These are phyloP conservation scores for Cyberlindnera xishuangbannaensis DNA, from an alignment of 805 yeast species.

Conservation along the genomic window DNA sequence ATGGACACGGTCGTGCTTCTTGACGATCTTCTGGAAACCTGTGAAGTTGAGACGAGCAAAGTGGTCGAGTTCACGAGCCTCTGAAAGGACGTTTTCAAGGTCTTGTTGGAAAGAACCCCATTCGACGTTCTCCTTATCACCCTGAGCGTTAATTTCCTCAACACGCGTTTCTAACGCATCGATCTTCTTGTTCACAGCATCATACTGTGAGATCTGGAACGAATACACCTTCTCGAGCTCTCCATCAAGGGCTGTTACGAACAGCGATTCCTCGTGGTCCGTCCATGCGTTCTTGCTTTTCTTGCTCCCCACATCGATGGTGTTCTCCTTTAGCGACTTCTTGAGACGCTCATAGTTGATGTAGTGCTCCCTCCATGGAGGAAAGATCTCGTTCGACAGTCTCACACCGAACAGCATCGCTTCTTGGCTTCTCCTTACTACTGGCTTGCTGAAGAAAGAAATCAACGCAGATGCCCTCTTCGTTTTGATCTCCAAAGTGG, in stretches of 20 bases:
- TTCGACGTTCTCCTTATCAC: constrained; percentile 39
- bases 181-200: constrained; percentile 59
- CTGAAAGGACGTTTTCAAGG: constrained; percentile 66
- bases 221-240: constrained; percentile 74
- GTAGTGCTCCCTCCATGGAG: constrained; percentile 81
- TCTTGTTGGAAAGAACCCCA: constrained; percentile 56
- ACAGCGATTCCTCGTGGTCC: constrained; percentile 64
- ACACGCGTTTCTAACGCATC: constrained; percentile 58
- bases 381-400: constrained; percentile 72
- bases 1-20: constrained; percentile 92
- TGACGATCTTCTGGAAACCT: constrained; percentile 90
- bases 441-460: no score
- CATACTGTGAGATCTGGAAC: constrained; percentile 64
- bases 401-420: constrained; percentile 85
- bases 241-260: constrained; percentile 60
- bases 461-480: no score
- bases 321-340: constrained; percentile 63
- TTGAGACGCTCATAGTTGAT: constrained; percentile 62
- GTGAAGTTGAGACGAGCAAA: constrained; percentile 91
- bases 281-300: constrained; percentile 44
- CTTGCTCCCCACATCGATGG: constrained; percentile 27
- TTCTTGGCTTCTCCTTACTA: no score
- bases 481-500: no score
- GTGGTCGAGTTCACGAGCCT: constrained; percentile 81
- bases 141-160: constrained; percentile 30